These are phyloP conservation scores for Globisporangium carolinianum DNA, from an alignment of 352 stramenopile species.

Conservation along the genomic window DNA sequence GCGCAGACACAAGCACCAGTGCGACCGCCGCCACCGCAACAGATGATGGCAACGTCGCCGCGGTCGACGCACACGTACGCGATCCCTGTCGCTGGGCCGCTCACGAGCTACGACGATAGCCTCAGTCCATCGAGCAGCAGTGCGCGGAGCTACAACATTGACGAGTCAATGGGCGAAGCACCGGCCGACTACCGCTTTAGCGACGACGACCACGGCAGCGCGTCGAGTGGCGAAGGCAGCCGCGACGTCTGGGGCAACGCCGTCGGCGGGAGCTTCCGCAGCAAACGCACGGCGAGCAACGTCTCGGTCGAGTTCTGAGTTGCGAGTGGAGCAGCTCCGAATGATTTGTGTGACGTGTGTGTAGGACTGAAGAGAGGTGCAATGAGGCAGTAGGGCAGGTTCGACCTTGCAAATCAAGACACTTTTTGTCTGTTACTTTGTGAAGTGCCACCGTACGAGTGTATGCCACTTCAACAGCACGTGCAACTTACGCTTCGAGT, in stretches of 20 bases:
- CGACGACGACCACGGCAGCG: slow-evolving; percentile 16
- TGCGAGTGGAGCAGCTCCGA: too few relatives aligned
- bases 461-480: too few relatives aligned
- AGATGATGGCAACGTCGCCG: slow-evolving; percentile 8
- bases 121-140: slow-evolving; percentile 22
- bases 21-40: too few relatives aligned
- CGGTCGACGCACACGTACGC: slow-evolving; percentile 14
- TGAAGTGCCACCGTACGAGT: too few relatives aligned
- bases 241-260: slow-evolving; percentile 42
- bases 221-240: slow-evolving; percentile 15
- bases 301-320: slow-evolving; percentile 58
- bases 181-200: slow-evolving; percentile 20
- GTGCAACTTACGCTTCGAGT: slow-evolving; percentile 22
- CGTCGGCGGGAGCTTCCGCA: slow-evolving; percentile 19
- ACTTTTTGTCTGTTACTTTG: too few relatives aligned
- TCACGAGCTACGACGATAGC: slow-evolving; percentile 26
- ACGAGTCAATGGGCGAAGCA: neutral
- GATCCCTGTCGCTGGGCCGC: slow-evolving; percentile 9
- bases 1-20: neutral
- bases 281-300: slow-evolving; percentile 42
- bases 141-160: slow-evolving; percentile 4
- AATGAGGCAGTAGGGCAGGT: too few relatives aligned
- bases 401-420: too few relatives aligned
- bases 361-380: too few relatives aligned
- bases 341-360: too few relatives aligned